Evolutionary conservation across 371 early-diverging fungal genomes (phyloP), one percentile per base, ranked within the genome.

Genomic region (Zopfochytrium polystomum): DNA sequence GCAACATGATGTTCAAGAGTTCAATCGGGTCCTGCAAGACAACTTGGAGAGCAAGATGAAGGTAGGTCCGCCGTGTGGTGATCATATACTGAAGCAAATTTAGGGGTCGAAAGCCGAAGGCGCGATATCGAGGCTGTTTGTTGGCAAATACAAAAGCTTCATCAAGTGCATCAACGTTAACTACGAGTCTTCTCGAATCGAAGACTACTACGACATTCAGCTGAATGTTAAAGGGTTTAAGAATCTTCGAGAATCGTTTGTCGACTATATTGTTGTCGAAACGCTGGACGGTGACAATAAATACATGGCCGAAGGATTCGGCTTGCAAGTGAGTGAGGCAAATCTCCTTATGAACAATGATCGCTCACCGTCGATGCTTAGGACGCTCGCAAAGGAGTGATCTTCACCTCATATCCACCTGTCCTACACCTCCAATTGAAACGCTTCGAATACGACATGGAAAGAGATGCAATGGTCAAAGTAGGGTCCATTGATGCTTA

Each of bases 1-100:
- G 85, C 96, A 97, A 72, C 96, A 95, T 70, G 97, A 97, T 70
- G 93, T 97, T 4, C 95, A 95, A 68, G 96, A 96, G 68, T 93
- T 97, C 67, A 93, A 93, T 73, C 83, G 97, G 42, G 93, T 96
- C 5, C 75, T 97, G 54, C 93, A 94, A 73, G 96, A 97, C 72
- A 90, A 91, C 69, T 72, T 97, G 53, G 96, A 95, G 74, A 85
- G 79, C 42, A 93, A 92, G 70, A 96, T 96, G 96, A 92, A 92
- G 82, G 86, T 81, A 60, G 6, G 47, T 65, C 13, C 27, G 2
- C 1, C 13, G n/a, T n/a, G n/a, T n/a, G n/a, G n/a, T n/a, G n/a
- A n/a, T n/a, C n/a, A n/a, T n/a, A n/a, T n/a, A 5, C 25, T 29
- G 11, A 50, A 48, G 26, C 22, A 1, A 42, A 7, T 64, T 23